A percentile compares a stretch with the other conserved stretches of the same genome.
phyloP scores from a whole-genome alignment of 2,329 filamentous ascomycete species.

The Aspergillus eucalypticola region DNA sequence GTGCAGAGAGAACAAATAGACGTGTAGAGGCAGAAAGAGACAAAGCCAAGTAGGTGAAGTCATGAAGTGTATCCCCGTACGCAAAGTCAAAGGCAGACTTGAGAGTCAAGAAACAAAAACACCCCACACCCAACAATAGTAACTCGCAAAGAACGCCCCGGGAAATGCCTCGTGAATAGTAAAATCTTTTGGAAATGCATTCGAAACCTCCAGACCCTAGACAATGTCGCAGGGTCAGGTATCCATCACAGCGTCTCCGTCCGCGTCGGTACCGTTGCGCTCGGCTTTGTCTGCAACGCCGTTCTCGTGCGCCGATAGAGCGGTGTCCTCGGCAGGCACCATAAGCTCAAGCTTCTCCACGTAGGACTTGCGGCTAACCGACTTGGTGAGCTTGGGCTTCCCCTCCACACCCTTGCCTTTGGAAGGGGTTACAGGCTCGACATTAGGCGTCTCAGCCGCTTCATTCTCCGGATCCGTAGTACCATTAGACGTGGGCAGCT shows the following conservation, averaged over 20 bases:
- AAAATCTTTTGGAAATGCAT: neutral
- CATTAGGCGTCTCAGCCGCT: neutral
- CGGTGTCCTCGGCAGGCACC: conserved; percentile 28
- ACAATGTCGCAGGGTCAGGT: conserved; percentile 20
- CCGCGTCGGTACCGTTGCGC: conserved; percentile 30
- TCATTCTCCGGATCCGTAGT: conserved; percentile 8
- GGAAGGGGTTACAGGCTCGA: conserved; percentile 13
- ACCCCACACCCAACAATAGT: neutral
- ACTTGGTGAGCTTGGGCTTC: conserved; percentile 20
- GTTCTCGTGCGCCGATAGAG: conserved; percentile 18
- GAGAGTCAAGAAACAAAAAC: neutral
- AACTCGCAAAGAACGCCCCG: neutral
- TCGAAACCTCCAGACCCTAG: neutral
- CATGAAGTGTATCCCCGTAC: conserved; percentile 6
- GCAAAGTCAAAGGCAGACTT: neutral
- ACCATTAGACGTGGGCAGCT: conserved; percentile 15
- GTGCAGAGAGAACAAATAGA: conserved; percentile 10
- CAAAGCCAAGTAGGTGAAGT: conserved; percentile 2
- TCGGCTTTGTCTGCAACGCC: conserved; percentile 14
- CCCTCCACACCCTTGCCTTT: conserved; percentile 19
- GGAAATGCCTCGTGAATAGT: neutral
- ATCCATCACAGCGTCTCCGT: conserved; percentile 35
- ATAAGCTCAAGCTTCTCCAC: conserved; percentile 29
- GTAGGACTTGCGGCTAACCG: conserved; percentile 24
- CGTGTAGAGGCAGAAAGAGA: conserved; percentile 9